Conservation (phyloP, 2,329 filamentous ascomycete genomes). For the Cytospora paraplurivora region DNA sequence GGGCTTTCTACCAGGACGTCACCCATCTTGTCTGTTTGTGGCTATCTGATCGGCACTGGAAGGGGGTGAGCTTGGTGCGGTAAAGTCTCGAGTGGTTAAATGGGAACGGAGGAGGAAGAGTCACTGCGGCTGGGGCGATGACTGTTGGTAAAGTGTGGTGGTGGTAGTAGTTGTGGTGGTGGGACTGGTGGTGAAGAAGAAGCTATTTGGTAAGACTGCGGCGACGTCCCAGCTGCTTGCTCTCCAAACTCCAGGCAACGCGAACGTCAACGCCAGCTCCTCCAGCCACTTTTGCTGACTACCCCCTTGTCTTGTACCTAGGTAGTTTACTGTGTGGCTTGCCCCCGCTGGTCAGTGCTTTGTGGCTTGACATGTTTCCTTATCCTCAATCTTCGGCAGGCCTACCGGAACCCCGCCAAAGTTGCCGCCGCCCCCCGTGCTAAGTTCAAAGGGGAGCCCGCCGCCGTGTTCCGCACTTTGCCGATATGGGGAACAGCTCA, state of each 20-base stretch:
- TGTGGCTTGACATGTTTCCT: neutral
- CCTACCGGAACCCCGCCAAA: neutral
- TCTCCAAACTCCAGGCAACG: slow-evolving; percentile 23
- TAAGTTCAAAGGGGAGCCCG: slow-evolving; percentile 3
- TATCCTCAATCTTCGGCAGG: neutral
- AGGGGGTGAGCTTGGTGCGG: neutral
- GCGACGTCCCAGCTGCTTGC: slow-evolving; percentile 13
- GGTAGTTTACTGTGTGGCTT: slow-evolving; percentile 4
- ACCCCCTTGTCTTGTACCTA: neutral
- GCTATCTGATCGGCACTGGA: slow-evolving; percentile 1
- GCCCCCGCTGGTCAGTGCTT: slow-evolving; percentile 10
- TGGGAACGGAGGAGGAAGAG: neutral
- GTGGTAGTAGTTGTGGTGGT: slow-evolving; percentile 22
- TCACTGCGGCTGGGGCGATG: slow-evolving; percentile 13
- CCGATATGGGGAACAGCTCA: slow-evolving; percentile 1
- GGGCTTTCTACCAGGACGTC: slow-evolving; percentile 85
- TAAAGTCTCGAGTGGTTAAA: neutral
- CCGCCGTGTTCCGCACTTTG: slow-evolving; percentile 3
- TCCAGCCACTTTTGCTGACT: slow-evolving; percentile 24
- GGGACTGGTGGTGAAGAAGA: slow-evolving; percentile 19
- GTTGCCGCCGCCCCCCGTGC: slow-evolving; percentile 4
- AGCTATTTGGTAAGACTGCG: slow-evolving; percentile 4
- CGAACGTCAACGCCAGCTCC: slow-evolving; percentile 29
- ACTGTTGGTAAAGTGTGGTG: slow-evolving; percentile 2
- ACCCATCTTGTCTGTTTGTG: slow-evolving; percentile 63